Base-by-base conservation (phyloP, 176 grass and related monocot genomes). In the Secale cereale region DNA sequence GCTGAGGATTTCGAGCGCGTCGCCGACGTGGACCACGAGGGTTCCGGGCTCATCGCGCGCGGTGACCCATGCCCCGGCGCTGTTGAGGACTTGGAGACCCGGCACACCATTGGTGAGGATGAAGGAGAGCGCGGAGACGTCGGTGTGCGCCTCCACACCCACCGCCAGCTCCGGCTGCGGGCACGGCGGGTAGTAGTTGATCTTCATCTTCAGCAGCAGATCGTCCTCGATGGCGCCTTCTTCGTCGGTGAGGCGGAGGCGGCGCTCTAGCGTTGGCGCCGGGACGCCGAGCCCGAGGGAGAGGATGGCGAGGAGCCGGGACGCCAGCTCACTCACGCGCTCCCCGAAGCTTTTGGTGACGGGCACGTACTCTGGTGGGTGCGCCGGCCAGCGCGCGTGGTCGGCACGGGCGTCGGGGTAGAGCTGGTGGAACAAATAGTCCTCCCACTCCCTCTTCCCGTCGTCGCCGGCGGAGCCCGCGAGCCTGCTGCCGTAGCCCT, bases 91-190 rank as follows among this genome's bases (percentile, higher is more conserved):
- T 90, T 97, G 82, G 68, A 98, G 91, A 0, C 95, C 95, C 5
- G 95, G 95, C 15, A 98, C 92, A 56, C 86, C 92, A 70, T 98
- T 98, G 87, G 92, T 91, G 71, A 95, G 91, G 87, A 98, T 98
- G 85, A 98, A 95, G 78, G 92, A 88, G 61, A 98, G 93, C 4
- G 91, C 84, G 82, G 89, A 91, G 48, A 98, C 82, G 85, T 98
- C 95, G 11, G 95, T 98, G 89, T 98, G 95, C 27, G 92, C 89
- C 83, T 98, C 93, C 6, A 95, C 95, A 54, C 91, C 95, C 2
- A 98, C 61, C n/a, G 92, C 95, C n/a, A 95, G 77, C 65, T 98
- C 95, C 11, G 89, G 89, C 48, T 89, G 87, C 70, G 92, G 92
- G 67, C 95, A 95, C 25, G 87, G 89, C 59, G 92, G 89, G 84